These are phyloP conservation scores for Fragaria iinumae DNA, from an alignment of 306 rosid species.

Conservation along the genomic window DNA sequence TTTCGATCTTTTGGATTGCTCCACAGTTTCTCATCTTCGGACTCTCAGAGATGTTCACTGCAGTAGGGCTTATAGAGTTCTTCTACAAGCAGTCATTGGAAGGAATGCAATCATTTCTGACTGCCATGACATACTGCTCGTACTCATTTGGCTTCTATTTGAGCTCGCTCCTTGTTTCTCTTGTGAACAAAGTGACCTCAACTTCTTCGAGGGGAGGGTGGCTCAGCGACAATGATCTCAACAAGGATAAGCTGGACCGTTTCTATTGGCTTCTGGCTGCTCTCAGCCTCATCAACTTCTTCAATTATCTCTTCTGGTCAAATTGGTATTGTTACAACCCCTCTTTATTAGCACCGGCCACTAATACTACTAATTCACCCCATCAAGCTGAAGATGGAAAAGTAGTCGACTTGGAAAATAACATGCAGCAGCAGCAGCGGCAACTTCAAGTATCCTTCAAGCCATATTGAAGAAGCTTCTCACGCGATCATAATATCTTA, in stretches of 20 bases:
- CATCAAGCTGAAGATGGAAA: background rate
- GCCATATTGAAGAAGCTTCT: slow-evolving; percentile 1
- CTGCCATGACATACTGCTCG: slow-evolving; percentile 62
- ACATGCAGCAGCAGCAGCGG: slow-evolving; percentile 11
- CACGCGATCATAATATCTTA: background rate
- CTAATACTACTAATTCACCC: background rate
- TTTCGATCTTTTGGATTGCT: slow-evolving; percentile 59
- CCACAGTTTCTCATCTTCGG: slow-evolving; percentile 61
- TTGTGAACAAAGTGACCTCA: slow-evolving; percentile 47
- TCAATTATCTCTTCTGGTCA: slow-evolving; percentile 50
- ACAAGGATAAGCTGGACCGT: slow-evolving; percentile 49
- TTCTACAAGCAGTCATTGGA: slow-evolving; percentile 55
- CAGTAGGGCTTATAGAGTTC: slow-evolving; percentile 61
- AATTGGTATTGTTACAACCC: slow-evolving; percentile 46
- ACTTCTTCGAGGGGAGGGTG: slow-evolving; percentile 36
- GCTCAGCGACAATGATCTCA: slow-evolving; percentile 56
- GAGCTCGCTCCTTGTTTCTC: slow-evolving; percentile 54
- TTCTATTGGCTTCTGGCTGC: slow-evolving; percentile 63
- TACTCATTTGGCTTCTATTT: slow-evolving; percentile 62
- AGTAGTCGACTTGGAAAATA: slow-evolving; percentile 23
- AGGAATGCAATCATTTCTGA: slow-evolving; percentile 61
- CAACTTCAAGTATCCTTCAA: slow-evolving; percentile 17
- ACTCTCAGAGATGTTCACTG: slow-evolving; percentile 56
- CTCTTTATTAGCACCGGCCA: slow-evolving; percentile 10
- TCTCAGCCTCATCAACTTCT: slow-evolving; percentile 54